phyloP scores from a whole-genome alignment of 345 rosid genomes.

The Sapria himalayana region DNA sequence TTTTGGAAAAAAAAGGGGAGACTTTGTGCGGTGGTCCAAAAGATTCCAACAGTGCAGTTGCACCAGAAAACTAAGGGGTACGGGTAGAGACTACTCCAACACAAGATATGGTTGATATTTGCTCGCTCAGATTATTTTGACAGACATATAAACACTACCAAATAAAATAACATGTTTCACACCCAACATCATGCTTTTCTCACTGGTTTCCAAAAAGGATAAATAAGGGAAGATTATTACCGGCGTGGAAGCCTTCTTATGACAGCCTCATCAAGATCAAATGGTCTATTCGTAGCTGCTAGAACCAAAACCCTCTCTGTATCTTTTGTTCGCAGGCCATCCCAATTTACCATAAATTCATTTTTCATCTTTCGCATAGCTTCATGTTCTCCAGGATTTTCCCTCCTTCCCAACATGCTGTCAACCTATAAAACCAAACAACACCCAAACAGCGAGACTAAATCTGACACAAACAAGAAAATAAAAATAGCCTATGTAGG shows the following conservation, averaged over 20 bases:
- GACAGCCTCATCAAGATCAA: slow-evolving; percentile 96
- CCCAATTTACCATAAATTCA: slow-evolving; percentile 96
- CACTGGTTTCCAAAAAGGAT: background rate
- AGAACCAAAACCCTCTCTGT: slow-evolving; percentile 76
- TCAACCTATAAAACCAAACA: slow-evolving; percentile 38
- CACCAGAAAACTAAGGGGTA: too few species aligned
- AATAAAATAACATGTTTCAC: too few species aligned
- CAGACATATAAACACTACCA: too few species aligned
- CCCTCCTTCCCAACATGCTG: slow-evolving; percentile 89
- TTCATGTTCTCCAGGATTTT: slow-evolving; percentile 73
- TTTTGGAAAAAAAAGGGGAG: too few species aligned
- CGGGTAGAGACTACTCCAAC: background rate
- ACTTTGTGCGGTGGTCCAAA: too few species aligned
- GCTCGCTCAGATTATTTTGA: background rate
- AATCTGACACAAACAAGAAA: background rate
- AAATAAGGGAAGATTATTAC: too few species aligned
- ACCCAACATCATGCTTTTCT: too few species aligned
- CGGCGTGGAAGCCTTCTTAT: slow-evolving; percentile 78
- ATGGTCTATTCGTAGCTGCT: slow-evolving; percentile 91
- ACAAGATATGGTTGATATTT: slow-evolving; percentile 1
- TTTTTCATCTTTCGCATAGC: slow-evolving; percentile 83
- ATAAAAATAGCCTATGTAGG: background rate
- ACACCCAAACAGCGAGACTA: background rate
- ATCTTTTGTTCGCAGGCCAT: slow-evolving; percentile 65
- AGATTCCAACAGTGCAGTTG: too few species aligned